A percentile compares a stretch with the other conserved stretches of the same genome.
Evolutionary conservation across 75 land plant species (phyloP).

Genomic region (Sequoiadendron giganteum): DNA sequence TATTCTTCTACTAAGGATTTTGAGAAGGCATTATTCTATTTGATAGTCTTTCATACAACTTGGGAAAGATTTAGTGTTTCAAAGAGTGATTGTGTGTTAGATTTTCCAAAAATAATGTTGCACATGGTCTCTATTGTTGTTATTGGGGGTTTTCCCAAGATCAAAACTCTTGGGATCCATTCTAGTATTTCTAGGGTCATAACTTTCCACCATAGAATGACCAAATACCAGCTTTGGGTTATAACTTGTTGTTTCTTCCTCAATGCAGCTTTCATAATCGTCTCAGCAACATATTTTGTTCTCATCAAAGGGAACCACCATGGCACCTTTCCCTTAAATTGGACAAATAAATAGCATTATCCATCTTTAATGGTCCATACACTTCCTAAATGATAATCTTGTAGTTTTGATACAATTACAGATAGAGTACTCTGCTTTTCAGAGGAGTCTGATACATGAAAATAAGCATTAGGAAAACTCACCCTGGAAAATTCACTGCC

Average conservation of each 20-base stretch:
- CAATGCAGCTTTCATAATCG: constrained; percentile 28
- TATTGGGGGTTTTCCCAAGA: constrained; percentile 30
- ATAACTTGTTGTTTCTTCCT: constrained; percentile 15
- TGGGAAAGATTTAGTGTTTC: background rate
- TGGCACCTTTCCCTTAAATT: constrained; percentile 35
- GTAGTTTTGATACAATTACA: background rate
- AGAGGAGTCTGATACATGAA: background rate
- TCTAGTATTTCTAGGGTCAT: constrained; percentile 30
- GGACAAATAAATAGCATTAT: background rate
- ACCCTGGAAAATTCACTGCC: no score
- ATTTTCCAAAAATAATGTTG: constrained; percentile 13
- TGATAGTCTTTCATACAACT: background rate
- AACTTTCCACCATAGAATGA: constrained; percentile 17
- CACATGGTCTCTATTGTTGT: background rate
- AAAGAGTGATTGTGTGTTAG: constrained; percentile 9
- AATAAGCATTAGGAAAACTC: no score
- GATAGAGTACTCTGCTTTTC: background rate
- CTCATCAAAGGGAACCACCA: constrained; percentile 37
- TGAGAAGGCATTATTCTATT: background rate
- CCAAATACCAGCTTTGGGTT: constrained; percentile 11
- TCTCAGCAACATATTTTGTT: constrained; percentile 25
- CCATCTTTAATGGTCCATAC: background rate
- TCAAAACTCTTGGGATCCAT: constrained; percentile 20
- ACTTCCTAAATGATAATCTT: background rate
- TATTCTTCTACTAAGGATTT: background rate